Base-by-base conservation (phyloP, 2,329 filamentous ascomycete species). In the Cercospora beticola region DNA sequence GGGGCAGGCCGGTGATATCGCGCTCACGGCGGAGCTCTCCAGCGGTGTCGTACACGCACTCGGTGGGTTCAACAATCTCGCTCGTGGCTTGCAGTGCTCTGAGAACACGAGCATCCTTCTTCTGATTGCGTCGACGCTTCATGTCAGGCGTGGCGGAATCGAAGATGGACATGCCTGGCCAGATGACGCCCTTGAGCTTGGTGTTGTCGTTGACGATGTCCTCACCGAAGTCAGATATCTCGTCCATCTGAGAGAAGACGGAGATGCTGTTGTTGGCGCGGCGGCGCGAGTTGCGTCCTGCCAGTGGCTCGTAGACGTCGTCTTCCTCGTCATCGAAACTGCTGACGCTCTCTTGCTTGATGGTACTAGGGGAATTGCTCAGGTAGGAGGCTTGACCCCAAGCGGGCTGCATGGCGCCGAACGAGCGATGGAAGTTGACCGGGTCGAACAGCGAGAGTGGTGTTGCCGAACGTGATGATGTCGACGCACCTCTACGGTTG, bases 151-250 rank as follows among this genome's bases (percentile, higher is more conserved):
- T 91, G 4, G 92, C 92, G 64, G 92, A 88, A 78, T 94, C 92
- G 76, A 94, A 93, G n/a, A 92, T 85, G 64, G 87, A 86, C 91
- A 94, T 94, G 18, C 92, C 92, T 2, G 90, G 89, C 85, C 89
- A 93, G 58, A 88, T 82, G n/a, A 89, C 82, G 2, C 91, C 91
- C 78, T 94, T 94, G 64, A 93, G 83, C 75, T 83, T 86, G 68
- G 78, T 82, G 61, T 77, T 80, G 52, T 80, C 74, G 28, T 72
- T 73, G 31, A 26, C 9, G 36, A 46, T 21, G 6, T 72, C 73
- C n/a, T 79, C 75, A 14, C 77, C 76, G 71, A 78, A 72, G 75
- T 77, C 76, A 4, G 62, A 65, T 5, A 54, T 54, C 76, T 79
- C 64, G 4, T 74, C 70, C 21, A 69, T 49, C 9, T 69, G 62